Evolutionary conservation across 768 basidiomycete species (phyloP).

Genomic region (Steccherinum ochraceum): DNA sequence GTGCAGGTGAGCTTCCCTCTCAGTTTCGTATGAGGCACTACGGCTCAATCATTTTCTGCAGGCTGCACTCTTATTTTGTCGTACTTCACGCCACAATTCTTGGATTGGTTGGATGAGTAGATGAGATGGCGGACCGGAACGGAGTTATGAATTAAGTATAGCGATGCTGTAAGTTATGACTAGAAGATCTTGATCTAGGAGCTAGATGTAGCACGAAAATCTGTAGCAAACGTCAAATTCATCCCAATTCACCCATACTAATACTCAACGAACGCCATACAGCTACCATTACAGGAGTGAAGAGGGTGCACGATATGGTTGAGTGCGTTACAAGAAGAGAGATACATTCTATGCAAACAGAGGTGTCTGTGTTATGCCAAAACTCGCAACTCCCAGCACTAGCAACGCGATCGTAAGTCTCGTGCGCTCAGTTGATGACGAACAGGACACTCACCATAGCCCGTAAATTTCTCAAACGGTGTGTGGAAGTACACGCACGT

Average conservation of each 20-base stretch:
- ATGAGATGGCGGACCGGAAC: too few species aligned
- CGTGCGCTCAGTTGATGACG: background rate
- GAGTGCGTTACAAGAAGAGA: too few species aligned
- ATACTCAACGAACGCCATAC: too few species aligned
- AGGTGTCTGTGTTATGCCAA: conserved; percentile 3
- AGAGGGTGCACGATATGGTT: too few species aligned
- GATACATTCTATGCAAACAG: too few species aligned
- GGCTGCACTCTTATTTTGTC: conserved; percentile 86
- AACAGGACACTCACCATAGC: conserved; percentile 55
- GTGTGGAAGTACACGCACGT: conserved; percentile 91
- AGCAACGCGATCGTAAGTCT: background rate
- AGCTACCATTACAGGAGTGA: too few species aligned
- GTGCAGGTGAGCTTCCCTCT: conserved; percentile 55
- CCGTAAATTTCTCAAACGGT: conserved; percentile 81
- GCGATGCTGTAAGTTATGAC: background rate
- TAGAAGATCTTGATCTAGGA: too few species aligned
- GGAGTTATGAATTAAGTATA: too few species aligned
- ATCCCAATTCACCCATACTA: too few species aligned
- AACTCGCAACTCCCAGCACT: conserved; percentile 4
- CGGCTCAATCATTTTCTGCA: conserved; percentile 22
- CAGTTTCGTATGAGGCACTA: too few species aligned
- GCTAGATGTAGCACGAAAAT: too few species aligned
- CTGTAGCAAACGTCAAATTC: too few species aligned
- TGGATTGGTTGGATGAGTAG: conserved; percentile 67
- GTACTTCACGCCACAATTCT: conserved; percentile 96